Evolutionary conservation across 1,139 yeast species (phyloP).

Genomic region (Hanseniaspora sp.): DNA sequence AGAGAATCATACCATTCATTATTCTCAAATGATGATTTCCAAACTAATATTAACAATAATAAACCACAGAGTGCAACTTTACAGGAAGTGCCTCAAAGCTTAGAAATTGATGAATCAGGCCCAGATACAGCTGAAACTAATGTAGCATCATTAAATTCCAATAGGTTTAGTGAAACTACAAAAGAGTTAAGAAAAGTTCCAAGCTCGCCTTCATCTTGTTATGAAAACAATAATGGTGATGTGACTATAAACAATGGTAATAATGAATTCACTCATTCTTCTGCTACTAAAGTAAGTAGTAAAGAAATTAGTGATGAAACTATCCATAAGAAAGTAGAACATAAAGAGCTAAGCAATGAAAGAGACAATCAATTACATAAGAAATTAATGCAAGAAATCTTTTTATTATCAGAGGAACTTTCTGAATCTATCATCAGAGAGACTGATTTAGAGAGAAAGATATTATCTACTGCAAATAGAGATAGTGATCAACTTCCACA

Average conservation of each 20-base stretch:
- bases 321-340: not conserved
- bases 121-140: not conserved
- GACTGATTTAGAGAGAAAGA: constrained; percentile 41
- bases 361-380: not conserved
- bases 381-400: constrained; percentile 46
- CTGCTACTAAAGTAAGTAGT: not conserved
- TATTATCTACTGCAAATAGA: constrained; percentile 23
- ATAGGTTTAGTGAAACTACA: not conserved
- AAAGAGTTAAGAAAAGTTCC: not conserved
- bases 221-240: not conserved
- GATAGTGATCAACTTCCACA: not conserved
- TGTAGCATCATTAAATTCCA: not conserved
- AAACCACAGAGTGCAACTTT: not conserved
- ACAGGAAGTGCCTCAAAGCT: not conserved
- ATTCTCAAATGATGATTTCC: constrained; percentile 16
- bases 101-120: not conserved
- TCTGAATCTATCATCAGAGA: constrained; percentile 64
- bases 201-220: not conserved
- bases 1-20: constrained; percentile 20
- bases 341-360: not conserved
- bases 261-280: not conserved
- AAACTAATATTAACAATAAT: not conserved
- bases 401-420: constrained; percentile 56
- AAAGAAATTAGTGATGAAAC: not conserved
- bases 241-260: not conserved